Percentiles rank a stretch among this genome's conserved stretches.
Conservation (phyloP, 306 rosid species). For the Mucuna pruriens region DNA sequence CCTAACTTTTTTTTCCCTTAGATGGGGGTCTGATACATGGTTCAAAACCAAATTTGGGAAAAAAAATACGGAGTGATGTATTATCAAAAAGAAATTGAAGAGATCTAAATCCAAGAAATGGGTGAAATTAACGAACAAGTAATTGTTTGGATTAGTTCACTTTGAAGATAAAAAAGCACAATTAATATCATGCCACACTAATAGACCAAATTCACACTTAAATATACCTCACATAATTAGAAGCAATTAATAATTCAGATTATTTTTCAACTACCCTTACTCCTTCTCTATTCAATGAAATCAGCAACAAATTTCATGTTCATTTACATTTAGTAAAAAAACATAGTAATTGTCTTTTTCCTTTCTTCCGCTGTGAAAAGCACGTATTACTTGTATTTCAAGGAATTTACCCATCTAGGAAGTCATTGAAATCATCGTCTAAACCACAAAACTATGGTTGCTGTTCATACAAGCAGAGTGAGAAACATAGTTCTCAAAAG, state of each 20-base stretch:
- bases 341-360: background rate
- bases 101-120: background rate
- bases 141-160: background rate
- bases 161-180: background rate
- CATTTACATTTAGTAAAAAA: slow-evolving; percentile 23
- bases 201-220: slow-evolving; percentile 9
- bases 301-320: slow-evolving; percentile 31
- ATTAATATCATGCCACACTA: background rate
- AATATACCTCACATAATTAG: background rate
- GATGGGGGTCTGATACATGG: background rate
- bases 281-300: slow-evolving; percentile 18
- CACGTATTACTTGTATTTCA: slow-evolving; percentile 18
- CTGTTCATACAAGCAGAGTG: slow-evolving; percentile 7
- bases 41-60: background rate
- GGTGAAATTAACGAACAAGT: background rate
- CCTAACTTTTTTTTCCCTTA: background rate
- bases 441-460: slow-evolving; percentile 16
- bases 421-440: slow-evolving; percentile 25
- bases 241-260: slow-evolving; percentile 17
- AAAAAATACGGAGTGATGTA: background rate
- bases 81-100: slow-evolving; percentile 8
- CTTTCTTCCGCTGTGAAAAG: background rate
- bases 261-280: background rate
- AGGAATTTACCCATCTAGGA: slow-evolving; percentile 16
- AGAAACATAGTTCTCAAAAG: slow-evolving; percentile 17